Conservation (phyloP, 805 yeast species). For the Alloascoidea hylecoeti region DNA sequence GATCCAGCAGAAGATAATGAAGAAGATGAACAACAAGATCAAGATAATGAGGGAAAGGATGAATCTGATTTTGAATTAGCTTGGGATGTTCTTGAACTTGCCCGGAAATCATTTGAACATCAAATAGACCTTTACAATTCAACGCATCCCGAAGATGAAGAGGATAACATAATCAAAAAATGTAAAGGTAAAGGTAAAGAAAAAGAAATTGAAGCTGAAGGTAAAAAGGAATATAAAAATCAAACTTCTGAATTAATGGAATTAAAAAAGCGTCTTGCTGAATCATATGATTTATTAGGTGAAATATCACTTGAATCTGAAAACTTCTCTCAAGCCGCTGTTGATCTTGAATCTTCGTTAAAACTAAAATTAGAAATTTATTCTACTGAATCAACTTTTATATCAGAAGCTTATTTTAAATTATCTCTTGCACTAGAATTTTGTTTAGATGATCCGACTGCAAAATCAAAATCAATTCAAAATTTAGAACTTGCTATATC, state of each 20-base stretch:
- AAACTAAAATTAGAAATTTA: slow-evolving; percentile 37
- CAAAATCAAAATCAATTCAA: slow-evolving; percentile 35
- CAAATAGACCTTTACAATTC: too few species aligned
- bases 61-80: slow-evolving; percentile 71
- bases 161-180: slow-evolving; percentile 7
- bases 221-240: too few species aligned
- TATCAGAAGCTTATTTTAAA: slow-evolving; percentile 74
- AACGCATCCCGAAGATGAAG: background rate
- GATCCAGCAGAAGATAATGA: slow-evolving; percentile 22
- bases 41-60: slow-evolving; percentile 15
- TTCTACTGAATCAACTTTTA: slow-evolving; percentile 34
- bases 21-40: slow-evolving; percentile 19
- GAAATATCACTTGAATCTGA: slow-evolving; percentile 81
- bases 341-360: slow-evolving; percentile 49
- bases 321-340: slow-evolving; percentile 65
- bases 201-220: slow-evolving; percentile 10
- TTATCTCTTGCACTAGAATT: slow-evolving; percentile 70
- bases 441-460: slow-evolving; percentile 32
- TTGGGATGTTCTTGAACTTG: slow-evolving; percentile 73
- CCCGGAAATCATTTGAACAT: slow-evolving; percentile 51
- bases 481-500: slow-evolving; percentile 40
- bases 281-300: slow-evolving; percentile 68
- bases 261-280: slow-evolving; percentile 44
- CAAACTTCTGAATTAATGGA: slow-evolving; percentile 15
- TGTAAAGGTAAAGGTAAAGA: slow-evolving; percentile 9